Percentiles rank a stretch among this genome's conserved stretches.
Evolutionary conservation across 345 rosid species (phyloP).

Genomic region (Aquilaria sinensis): DNA sequence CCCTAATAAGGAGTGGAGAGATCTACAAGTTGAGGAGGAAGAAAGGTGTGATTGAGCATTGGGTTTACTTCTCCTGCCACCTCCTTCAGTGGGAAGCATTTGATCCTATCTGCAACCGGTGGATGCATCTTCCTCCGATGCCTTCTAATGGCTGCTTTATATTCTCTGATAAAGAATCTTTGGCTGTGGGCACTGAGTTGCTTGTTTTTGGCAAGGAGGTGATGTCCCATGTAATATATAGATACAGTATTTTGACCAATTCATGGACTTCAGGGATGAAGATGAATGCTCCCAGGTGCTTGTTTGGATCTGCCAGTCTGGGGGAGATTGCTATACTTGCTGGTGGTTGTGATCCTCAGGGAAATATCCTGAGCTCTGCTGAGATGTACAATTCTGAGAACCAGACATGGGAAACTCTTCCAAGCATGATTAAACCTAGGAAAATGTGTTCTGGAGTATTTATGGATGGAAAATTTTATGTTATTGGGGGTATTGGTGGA

Average conservation of each 20-base stretch:
- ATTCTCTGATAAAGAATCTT: slow-evolving; percentile 77
- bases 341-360: slow-evolving; percentile 72
- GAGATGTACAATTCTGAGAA: slow-evolving; percentile 92
- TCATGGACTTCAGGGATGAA: slow-evolving; percentile 74
- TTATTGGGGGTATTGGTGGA: slow-evolving; percentile 79
- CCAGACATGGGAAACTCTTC: slow-evolving; percentile 51
- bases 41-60: slow-evolving; percentile 59
- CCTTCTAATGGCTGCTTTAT: slow-evolving; percentile 61
- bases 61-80: slow-evolving; percentile 90
- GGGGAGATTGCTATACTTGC: slow-evolving; percentile 85
- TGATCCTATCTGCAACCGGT: slow-evolving; percentile 60
- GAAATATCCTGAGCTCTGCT: slow-evolving; percentile 56
- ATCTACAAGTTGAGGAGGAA: slow-evolving; percentile 56
- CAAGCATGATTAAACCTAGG: slow-evolving; percentile 76
- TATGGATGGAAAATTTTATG: slow-evolving; percentile 85
- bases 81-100: slow-evolving; percentile 89
- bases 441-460: slow-evolving; percentile 94
- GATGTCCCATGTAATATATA: slow-evolving; percentile 63
- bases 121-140: slow-evolving; percentile 88
- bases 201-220: slow-evolving; percentile 81
- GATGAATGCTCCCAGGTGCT: slow-evolving; percentile 85
- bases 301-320: slow-evolving; percentile 92
- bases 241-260: slow-evolving; percentile 73
- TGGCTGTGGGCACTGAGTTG: slow-evolving; percentile 93
- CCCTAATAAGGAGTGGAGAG: slow-evolving; percentile 65